Percentiles rank a stretch among this genome's conserved stretches.
Conservation (phyloP, 345 rosid genomes). For the Lepidium africanum region DNA sequence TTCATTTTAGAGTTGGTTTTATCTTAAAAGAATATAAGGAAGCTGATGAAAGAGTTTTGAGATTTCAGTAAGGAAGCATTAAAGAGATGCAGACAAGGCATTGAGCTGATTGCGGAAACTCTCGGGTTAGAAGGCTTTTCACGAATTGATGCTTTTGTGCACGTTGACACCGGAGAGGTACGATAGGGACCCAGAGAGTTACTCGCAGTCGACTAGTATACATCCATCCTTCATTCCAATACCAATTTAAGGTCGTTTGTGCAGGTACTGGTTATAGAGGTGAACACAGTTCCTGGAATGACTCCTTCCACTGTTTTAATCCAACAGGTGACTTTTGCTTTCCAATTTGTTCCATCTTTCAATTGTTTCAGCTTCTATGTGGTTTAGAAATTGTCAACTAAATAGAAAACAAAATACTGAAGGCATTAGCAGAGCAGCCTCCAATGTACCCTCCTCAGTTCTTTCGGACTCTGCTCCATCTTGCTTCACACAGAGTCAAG, state of each 20-base stretch:
- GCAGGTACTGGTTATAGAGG: slow-evolving; percentile 87
- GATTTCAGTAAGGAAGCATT: slow-evolving; percentile 52
- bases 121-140: slow-evolving; percentile 81
- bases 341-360: neutral
- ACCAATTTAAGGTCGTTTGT: neutral
- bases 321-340: slow-evolving; percentile 60
- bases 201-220: neutral
- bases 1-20: neutral
- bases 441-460: slow-evolving; percentile 70
- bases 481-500: slow-evolving; percentile 46
- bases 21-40: neutral
- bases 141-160: slow-evolving; percentile 83
- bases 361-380: neutral
- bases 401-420: neutral
- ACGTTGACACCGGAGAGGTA: slow-evolving; percentile 93
- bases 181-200: neutral
- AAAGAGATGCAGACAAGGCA: slow-evolving; percentile 59
- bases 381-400: neutral
- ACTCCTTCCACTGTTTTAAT: slow-evolving; percentile 90
- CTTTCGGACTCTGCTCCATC: slow-evolving; percentile 75
- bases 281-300: slow-evolving; percentile 94
- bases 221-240: neutral
- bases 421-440: slow-evolving; percentile 88
- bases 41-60: slow-evolving; percentile 4
- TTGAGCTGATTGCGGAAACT: slow-evolving; percentile 71